These are phyloP conservation scores for Pestalotiopsis sp. DNA, from an alignment of 2,329 filamentous ascomycete genomes.

Conservation along the genomic window DNA sequence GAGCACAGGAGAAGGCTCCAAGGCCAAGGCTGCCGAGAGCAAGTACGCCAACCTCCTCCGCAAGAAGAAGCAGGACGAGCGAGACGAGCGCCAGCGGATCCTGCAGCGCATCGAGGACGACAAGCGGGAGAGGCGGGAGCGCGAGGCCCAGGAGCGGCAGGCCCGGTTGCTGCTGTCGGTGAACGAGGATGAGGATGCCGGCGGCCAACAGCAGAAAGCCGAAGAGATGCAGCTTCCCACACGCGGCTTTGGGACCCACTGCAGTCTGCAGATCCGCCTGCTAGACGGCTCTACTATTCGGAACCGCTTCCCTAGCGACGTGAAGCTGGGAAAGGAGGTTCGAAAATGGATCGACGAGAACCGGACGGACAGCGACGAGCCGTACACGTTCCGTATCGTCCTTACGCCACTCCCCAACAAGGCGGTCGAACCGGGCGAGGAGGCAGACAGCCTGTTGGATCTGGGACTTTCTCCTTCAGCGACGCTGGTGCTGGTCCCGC, in stretches of 20 bases:
- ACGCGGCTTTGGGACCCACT: slow-evolving; percentile 32
- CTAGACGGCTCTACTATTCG: slow-evolving; percentile 84
- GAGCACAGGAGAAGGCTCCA: slow-evolving; percentile 27
- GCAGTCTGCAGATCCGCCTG: slow-evolving; percentile 75
- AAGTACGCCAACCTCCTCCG: slow-evolving; percentile 58
- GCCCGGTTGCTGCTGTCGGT: slow-evolving; percentile 27
- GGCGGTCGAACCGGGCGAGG: slow-evolving; percentile 74
- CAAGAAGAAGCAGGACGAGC: slow-evolving; percentile 65
- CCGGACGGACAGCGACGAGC: slow-evolving; percentile 56
- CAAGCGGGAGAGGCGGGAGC: slow-evolving; percentile 65
- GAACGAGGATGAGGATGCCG: slow-evolving; percentile 19
- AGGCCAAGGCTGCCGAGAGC: slow-evolving; percentile 34
- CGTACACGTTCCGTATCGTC: slow-evolving; percentile 85
- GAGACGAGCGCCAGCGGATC: slow-evolving; percentile 71
- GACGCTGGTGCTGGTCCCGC: slow-evolving; percentile 79
- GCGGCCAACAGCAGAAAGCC: neutral
- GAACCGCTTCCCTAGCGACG: slow-evolving; percentile 65
- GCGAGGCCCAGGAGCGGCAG: slow-evolving; percentile 50
- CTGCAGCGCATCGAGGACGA: slow-evolving; percentile 77
- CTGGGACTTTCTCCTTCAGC: slow-evolving; percentile 77
- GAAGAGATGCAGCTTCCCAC: slow-evolving; percentile 20
- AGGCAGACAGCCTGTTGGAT: slow-evolving; percentile 66
- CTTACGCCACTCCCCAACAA: slow-evolving; percentile 77
- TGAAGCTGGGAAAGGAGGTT: slow-evolving; percentile 66
- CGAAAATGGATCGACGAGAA: slow-evolving; percentile 75